These are phyloP conservation scores for Chalciporus sp. DNA, from an alignment of 1,284 basidiomycete genomes.

Conservation along the genomic window DNA sequence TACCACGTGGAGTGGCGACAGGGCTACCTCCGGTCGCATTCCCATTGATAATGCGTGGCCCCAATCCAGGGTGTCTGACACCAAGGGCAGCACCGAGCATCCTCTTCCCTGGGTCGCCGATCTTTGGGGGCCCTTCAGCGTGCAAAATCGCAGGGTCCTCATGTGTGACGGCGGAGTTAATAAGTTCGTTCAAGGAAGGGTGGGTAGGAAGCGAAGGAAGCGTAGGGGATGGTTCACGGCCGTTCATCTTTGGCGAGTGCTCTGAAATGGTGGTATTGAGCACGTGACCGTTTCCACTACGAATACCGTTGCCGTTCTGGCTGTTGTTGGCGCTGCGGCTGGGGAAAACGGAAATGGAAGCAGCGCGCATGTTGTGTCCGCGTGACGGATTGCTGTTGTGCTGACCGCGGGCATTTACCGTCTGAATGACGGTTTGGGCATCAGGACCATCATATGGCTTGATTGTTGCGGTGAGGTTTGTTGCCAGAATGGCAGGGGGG, in stretches of 20 bases:
- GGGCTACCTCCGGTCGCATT: conserved; percentile 26
- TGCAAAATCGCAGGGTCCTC: conserved; percentile 65
- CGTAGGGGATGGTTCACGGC: conserved; percentile 76
- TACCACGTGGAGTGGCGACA: conserved; percentile 34
- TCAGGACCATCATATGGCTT: conserved; percentile 94
- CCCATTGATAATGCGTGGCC: conserved; percentile 57
- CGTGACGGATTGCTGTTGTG: conserved; percentile 64
- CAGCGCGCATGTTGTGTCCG: conserved; percentile 68
- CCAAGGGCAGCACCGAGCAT: conserved; percentile 84
- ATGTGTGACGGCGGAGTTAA: conserved; percentile 59
- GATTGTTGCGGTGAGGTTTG: conserved; percentile 64
- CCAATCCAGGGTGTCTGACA: conserved; percentile 72
- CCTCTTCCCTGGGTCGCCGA: conserved; percentile 81
- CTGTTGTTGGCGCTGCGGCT: conserved; percentile 45
- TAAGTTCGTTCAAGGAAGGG: conserved; percentile 79
- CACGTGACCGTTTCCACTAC: conserved; percentile 41
- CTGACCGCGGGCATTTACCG: conserved; percentile 75
- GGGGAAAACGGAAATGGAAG: conserved; percentile 68
- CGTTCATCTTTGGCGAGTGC: conserved; percentile 42
- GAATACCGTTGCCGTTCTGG: conserved; percentile 41
- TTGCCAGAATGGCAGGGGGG: conserved; percentile 73
- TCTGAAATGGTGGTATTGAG: conserved; percentile 54
- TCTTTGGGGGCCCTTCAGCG: conserved; percentile 55
- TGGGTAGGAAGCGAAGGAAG: conserved; percentile 77
- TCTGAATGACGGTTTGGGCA: conserved; percentile 87